Base-by-base conservation (phyloP, 352 stramenopile species). In the Globisporangium viniferum region DNA sequence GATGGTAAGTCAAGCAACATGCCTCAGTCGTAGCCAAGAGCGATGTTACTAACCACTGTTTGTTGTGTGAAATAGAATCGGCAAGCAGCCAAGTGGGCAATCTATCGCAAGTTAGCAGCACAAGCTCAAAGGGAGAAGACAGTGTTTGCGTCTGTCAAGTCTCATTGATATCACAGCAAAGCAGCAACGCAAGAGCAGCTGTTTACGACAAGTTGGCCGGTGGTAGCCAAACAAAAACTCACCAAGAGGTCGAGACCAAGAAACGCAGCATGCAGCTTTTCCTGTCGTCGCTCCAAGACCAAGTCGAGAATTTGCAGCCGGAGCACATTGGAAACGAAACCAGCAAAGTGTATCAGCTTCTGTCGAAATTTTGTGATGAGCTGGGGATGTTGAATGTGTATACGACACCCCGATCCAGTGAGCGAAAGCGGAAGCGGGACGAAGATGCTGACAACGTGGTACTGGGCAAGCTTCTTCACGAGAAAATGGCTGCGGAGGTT, bases 291-390 rank as follows among this genome's bases (percentile, higher is more conserved):
- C 44, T 73, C 12, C 46, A 70, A 33, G 29, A 27, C n/a, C 41
- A 63, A 46, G 39, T 69, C 35, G 31, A 53, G 3, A 66, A 58
- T 33, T 15, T 73, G 61, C 68, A 62, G 27, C 46, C 59, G 7
- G 24, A 64, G 22, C 44, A 70, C 15, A 48, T 62, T 20, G 53
- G 46, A 14, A 44, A 60, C 41, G 58, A 62, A 0, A 48, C 46
- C 1, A 58, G 27, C 35, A 63, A 55, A 24, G 6, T 72, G 12
- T 39, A 46, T 20, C 66, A 72, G 18, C 29, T 73, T 31, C 22
- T 73, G 12, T 27, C 35, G 1, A 29, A 35, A 18, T 74, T 82
- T 56, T 70, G 75, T 27, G 76, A 66, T 3, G 74, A 84, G 24
- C 56, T 80, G 35, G 53, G 66, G 2, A 35, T 77, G 12, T 51